Evolutionary conservation across 495 filamentous ascomycete species (phyloP).

Genomic region (Hypoxylon lenormandii): DNA sequence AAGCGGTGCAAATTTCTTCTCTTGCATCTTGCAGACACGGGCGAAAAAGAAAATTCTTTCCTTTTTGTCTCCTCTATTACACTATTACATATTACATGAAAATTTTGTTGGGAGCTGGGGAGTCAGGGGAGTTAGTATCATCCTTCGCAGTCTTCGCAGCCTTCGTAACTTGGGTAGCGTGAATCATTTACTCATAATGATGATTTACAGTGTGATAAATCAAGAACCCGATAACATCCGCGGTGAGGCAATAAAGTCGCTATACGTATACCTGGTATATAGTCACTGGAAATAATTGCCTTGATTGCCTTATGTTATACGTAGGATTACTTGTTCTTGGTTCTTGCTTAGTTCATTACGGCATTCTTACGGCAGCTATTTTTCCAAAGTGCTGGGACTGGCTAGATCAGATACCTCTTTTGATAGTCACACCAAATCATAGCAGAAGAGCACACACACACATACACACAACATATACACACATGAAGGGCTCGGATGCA

Average conservation of each 20-base stretch:
- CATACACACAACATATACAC: too few relatives aligned
- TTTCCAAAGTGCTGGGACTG: conserved; percentile 9
- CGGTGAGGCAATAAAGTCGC: too few relatives aligned
- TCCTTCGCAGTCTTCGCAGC: too few relatives aligned
- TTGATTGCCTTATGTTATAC: neutral
- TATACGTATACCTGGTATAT: too few relatives aligned
- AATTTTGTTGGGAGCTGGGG: conserved; percentile 40
- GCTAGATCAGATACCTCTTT: too few relatives aligned
- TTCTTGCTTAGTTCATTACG: conserved; percentile 21
- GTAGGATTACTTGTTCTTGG: neutral
- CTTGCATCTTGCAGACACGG: conserved; percentile 13
- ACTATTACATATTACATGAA: conserved; percentile 12
- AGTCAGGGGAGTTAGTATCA: conserved; percentile 16
- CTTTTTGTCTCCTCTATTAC: too few relatives aligned
- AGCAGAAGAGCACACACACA: too few relatives aligned
- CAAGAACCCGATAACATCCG: too few relatives aligned
- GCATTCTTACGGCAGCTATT: conserved; percentile 26
- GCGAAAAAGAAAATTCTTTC: conserved; percentile 31
- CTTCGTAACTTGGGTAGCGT: conserved; percentile 4
- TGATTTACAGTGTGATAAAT: too few relatives aligned
- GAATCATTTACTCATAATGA: too few relatives aligned
- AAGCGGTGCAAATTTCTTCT: conserved; percentile 31
- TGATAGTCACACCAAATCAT: too few relatives aligned
- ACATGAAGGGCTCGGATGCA: conserved; percentile 35
- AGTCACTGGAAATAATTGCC: neutral